These are phyloP conservation scores for Xylaria hypoxylon DNA, from an alignment of 2,329 filamentous ascomycete species.

Conservation along the genomic window DNA sequence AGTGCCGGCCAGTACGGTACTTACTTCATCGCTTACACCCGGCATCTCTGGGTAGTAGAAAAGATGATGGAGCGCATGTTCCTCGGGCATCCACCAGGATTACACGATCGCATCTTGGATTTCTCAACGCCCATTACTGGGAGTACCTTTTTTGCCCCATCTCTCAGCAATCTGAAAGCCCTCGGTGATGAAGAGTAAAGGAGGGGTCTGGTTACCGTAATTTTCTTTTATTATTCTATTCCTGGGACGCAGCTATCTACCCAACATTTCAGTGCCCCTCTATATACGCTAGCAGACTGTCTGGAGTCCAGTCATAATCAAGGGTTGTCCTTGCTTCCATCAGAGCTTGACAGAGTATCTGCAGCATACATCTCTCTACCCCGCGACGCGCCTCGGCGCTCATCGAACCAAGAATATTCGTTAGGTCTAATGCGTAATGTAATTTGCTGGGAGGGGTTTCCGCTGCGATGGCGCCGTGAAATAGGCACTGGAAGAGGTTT, in stretches of 20 bases:
- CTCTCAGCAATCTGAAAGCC: conserved; percentile 36
- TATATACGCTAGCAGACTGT: conserved; percentile 34
- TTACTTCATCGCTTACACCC: conserved; percentile 68
- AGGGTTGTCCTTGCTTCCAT: conserved; percentile 17
- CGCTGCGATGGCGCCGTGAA: conserved; percentile 23
- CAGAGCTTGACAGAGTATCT: conserved; percentile 31
- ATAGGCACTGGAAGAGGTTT: conserved; percentile 28
- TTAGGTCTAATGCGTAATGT: conserved; percentile 31
- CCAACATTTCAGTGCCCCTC: conserved; percentile 14
- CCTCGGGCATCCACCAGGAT: conserved; percentile 62
- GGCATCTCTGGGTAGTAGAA: conserved; percentile 66
- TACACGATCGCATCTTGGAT: conserved; percentile 67
- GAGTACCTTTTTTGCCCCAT: conserved; percentile 65
- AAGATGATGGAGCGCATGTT: conserved; percentile 70
- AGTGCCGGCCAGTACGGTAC: conserved; percentile 65
- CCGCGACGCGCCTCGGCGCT: conserved; percentile 26
- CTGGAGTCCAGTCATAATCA: conserved; percentile 33
- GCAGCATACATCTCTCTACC: conserved; percentile 33
- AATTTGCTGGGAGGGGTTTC: conserved; percentile 22
- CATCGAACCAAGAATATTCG: conserved; percentile 27
- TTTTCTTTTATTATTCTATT: conserved; percentile 1
- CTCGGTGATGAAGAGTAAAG: conserved; percentile 27
- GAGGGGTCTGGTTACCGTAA: background rate
- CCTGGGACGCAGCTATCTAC: background rate
- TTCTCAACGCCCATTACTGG: conserved; percentile 66